Conservation (phyloP, 31 red algal genomes). For the Odonthalia washingtoniensis region DNA sequence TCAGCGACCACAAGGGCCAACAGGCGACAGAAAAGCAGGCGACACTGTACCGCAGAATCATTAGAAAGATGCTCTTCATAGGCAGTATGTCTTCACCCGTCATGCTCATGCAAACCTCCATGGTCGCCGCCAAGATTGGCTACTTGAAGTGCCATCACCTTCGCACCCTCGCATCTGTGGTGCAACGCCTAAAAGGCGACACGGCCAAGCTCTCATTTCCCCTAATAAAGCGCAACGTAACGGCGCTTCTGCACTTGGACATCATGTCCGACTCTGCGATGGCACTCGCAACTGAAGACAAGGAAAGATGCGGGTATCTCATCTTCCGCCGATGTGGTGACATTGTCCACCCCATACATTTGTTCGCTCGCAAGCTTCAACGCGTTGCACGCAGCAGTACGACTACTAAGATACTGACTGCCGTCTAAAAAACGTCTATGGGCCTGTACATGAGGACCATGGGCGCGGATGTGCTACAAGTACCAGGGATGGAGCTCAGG, state of each 20-base stretch:
- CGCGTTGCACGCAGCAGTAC: not conserved
- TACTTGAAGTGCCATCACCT: not conserved
- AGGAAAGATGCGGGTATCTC: not conserved
- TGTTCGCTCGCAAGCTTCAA: not conserved
- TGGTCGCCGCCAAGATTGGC: not conserved
- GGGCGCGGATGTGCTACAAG: not conserved
- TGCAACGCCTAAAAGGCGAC: not conserved
- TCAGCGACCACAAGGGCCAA: not conserved
- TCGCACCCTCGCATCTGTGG: not conserved
- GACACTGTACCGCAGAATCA: not conserved
- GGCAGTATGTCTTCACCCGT: not conserved
- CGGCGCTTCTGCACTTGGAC: not conserved
- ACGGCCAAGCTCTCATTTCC: not conserved
- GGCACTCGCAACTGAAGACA: not conserved
- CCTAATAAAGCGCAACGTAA: not conserved
- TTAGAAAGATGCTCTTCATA: not conserved
- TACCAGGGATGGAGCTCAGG: not conserved
- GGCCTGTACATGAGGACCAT: not conserved
- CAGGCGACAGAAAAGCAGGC: not conserved
- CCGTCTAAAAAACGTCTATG: not conserved
- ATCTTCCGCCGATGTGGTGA: not conserved
- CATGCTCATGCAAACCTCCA: not conserved
- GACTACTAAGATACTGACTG: not conserved
- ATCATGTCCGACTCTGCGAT: not conserved
- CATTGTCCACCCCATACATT: not conserved